Percentiles rank a stretch among this genome's conserved stretches.
Conservation (phyloP, 768 basidiomycete species). For the Boletus rubroflammeus region DNA sequence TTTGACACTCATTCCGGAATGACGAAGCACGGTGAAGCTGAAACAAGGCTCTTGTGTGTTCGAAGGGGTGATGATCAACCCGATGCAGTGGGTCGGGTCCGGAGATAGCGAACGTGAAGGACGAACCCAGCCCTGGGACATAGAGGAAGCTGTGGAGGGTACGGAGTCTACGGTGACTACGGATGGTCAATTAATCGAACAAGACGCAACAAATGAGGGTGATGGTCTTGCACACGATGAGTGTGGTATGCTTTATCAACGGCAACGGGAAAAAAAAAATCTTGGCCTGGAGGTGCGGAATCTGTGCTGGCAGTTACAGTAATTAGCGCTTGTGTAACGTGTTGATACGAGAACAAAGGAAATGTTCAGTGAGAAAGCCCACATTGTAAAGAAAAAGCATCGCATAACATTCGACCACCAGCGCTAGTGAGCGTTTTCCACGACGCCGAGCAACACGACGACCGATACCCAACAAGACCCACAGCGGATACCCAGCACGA, state of each 20-base stretch:
- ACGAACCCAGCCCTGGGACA: not conserved
- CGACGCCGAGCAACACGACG: slow-evolving; percentile 2
- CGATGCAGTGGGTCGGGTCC: not conserved
- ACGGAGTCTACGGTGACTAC: not conserved
- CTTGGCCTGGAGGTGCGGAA: not conserved
- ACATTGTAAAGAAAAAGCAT: not conserved
- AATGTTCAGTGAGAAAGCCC: not conserved
- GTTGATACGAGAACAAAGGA: slow-evolving; percentile 4
- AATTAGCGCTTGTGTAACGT: slow-evolving; percentile 3
- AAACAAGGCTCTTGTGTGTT: not conserved
- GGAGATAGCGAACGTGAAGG: not conserved
- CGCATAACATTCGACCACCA: slow-evolving; percentile 7
- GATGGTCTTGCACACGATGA: not conserved
- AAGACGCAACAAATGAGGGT: not conserved
- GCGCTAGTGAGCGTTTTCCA: not conserved
- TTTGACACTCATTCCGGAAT: not conserved
- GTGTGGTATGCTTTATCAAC: not conserved
- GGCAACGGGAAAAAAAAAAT: not conserved
- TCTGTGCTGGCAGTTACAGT: not conserved
- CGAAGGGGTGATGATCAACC: not conserved
- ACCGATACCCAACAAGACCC: slow-evolving; percentile 13
- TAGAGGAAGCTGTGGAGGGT: not conserved
- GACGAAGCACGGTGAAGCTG: slow-evolving; percentile 4
- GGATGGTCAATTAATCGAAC: not conserved
- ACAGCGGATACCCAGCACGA: slow-evolving; percentile 15